Conservation (phyloP, 2,329 filamentous ascomycete genomes). For the Apiospora arundinis region DNA sequence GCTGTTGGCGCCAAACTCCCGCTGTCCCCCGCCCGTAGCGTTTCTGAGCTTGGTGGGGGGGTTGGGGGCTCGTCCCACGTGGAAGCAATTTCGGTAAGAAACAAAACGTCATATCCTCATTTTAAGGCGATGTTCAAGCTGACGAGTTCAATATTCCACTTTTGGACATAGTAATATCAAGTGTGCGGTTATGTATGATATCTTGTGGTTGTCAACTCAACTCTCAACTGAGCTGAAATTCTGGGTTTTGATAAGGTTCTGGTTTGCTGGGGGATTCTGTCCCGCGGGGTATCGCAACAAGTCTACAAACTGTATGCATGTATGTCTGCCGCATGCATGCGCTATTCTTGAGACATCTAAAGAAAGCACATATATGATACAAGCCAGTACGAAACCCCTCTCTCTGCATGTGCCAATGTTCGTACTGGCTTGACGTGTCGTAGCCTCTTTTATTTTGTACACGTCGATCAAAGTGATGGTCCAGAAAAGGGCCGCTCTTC, state of each 20-base stretch:
- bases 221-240: not conserved
- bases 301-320: not conserved
- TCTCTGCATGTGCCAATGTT: not conserved
- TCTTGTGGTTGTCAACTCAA: not conserved
- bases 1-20: not conserved
- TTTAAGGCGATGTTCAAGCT: not conserved
- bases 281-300: not conserved
- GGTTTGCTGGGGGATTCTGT: not conserved
- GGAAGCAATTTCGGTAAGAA: not conserved
- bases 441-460: conserved; percentile 14
- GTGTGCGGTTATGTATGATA: not conserved
- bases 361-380: not conserved
- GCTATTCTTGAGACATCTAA: not conserved
- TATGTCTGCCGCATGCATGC: not conserved
- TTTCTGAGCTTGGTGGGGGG: not conserved
- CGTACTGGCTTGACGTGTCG: not conserved
- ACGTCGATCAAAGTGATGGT: conserved; percentile 21
- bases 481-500: conserved; percentile 41
- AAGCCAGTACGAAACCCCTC: not conserved
- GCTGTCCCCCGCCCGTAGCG: not conserved
- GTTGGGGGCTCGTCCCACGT: not conserved
- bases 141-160: not conserved
- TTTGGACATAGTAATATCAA: not conserved
- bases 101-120: not conserved
- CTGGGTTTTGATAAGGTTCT: not conserved